These are phyloP conservation scores for Trypanosoma lewisi DNA, from an alignment of 208 protist species.

Conservation along the genomic window DNA sequence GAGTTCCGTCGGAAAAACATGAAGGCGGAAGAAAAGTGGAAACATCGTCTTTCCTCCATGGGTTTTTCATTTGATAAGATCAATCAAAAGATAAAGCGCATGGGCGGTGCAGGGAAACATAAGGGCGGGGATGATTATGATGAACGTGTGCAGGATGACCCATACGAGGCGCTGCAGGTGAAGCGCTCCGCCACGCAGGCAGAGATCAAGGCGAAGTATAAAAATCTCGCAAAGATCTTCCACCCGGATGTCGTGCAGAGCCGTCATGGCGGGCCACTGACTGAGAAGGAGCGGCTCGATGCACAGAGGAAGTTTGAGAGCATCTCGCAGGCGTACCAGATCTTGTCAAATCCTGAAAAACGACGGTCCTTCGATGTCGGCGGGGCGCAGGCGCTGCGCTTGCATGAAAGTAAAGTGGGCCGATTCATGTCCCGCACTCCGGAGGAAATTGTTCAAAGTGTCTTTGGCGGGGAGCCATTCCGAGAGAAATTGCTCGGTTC, in stretches of 20 bases:
- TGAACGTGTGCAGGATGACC: constrained; percentile 35
- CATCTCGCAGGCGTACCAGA: constrained; percentile 76
- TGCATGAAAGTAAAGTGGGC: constrained; percentile 72
- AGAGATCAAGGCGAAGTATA: constrained; percentile 83
- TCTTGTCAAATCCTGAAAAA: constrained; percentile 87
- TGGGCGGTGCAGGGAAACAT: neutral
- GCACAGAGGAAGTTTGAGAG: constrained; percentile 68
- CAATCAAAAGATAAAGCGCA: constrained; percentile 30
- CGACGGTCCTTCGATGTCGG: constrained; percentile 73
- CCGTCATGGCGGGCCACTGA: constrained; percentile 23
- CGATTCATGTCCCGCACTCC: constrained; percentile 72
- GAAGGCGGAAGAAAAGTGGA: constrained; percentile 56
- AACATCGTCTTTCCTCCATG: constrained; percentile 54
- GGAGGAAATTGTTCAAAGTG: constrained; percentile 79
- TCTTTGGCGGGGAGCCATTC: constrained; percentile 82
- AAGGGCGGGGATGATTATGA: constrained; percentile 10
- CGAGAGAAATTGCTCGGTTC: constrained; percentile 56
- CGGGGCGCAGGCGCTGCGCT: constrained; percentile 50
- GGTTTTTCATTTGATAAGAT: constrained; percentile 76
- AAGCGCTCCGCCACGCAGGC: constrained; percentile 51
- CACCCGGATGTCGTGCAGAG: constrained; percentile 76
- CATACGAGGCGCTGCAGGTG: constrained; percentile 76
- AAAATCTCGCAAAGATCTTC: constrained; percentile 85
- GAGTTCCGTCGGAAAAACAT: constrained; percentile 76
- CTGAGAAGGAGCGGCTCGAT: constrained; percentile 38